Evolutionary conservation across 2,329 filamentous ascomycete species (phyloP).

Genomic region (Xylaria sp.): DNA sequence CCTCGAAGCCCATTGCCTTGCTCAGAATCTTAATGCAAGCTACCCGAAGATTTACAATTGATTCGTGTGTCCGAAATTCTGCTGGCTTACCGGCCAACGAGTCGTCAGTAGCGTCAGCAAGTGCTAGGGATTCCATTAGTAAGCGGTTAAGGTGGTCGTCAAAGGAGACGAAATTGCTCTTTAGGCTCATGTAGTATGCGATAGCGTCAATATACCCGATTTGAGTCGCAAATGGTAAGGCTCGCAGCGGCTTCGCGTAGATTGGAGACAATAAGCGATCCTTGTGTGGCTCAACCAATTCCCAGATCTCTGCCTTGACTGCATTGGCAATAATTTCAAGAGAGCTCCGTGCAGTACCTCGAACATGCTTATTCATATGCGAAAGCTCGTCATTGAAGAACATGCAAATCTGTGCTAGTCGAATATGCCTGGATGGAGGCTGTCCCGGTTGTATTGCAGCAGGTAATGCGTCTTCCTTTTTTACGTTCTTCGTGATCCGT

Average conservation of each 20-base stretch:
- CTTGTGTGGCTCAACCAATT: constrained; percentile 89
- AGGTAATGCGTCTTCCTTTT: constrained; percentile 77
- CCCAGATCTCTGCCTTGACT: constrained; percentile 81
- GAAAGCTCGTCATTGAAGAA: constrained; percentile 88
- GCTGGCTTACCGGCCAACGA: constrained; percentile 90
- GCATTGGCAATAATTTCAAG: constrained; percentile 84
- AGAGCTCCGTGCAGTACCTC: constrained; percentile 83
- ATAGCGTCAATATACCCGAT: constrained; percentile 99
- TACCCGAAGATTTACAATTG: constrained; percentile 90
- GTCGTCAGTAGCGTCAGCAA: constrained; percentile 95
- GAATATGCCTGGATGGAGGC: constrained; percentile 61
- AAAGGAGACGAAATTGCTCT: constrained; percentile 88
- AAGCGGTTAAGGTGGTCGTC: constrained; percentile 91
- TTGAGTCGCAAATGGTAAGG: constrained; percentile 91
- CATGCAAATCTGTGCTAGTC: constrained; percentile 80
- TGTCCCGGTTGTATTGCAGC: constrained; percentile 54
- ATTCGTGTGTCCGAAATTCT: constrained; percentile 94
- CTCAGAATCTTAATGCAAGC: constrained; percentile 93
- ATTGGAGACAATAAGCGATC: constrained; percentile 90
- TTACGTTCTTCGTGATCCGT: constrained; percentile 80
- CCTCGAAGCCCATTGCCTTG: constrained; percentile 91
- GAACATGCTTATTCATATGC: constrained; percentile 96
- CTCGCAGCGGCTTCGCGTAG: constrained; percentile 92
- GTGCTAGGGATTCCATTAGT: constrained; percentile 89
- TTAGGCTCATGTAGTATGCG: constrained; percentile 91